Percentiles rank a stretch among this genome's conserved stretches.
Evolutionary conservation across 116 monocot genomes (phyloP).

Genomic region (Zostera marina): DNA sequence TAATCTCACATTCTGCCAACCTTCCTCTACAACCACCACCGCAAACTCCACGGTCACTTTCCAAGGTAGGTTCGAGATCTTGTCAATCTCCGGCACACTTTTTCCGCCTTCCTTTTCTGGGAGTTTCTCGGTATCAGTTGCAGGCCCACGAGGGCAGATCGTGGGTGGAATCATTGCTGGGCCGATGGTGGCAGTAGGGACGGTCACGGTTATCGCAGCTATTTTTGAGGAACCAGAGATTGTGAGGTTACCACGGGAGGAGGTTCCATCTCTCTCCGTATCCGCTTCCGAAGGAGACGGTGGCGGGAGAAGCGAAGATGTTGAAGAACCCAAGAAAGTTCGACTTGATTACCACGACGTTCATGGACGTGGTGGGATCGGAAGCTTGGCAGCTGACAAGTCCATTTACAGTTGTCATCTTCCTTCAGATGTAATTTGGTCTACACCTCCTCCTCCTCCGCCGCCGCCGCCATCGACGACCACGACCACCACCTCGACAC

Average conservation of each 20-base stretch:
- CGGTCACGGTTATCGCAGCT: constrained; percentile 24
- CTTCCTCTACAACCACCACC: constrained; percentile 9
- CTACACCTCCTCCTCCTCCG: background rate
- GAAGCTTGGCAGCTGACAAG: background rate
- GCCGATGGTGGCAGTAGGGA: constrained; percentile 24
- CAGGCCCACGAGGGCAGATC: constrained; percentile 36
- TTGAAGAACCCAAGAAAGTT: background rate
- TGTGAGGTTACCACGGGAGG: constrained; percentile 19
- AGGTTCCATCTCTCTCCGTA: constrained; percentile 10
- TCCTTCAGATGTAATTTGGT: constrained; percentile 20
- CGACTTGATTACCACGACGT: background rate
- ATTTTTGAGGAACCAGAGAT: constrained; percentile 14
- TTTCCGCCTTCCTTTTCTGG: constrained; percentile 13
- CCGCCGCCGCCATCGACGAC: too few relatives aligned
- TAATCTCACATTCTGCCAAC: constrained; percentile 16
- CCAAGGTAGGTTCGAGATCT: constrained; percentile 26
- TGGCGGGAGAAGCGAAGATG: background rate
- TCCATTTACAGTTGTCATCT: constrained; percentile 7
- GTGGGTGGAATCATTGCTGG: constrained; percentile 29
- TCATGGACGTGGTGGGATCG: background rate
- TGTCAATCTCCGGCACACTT: constrained; percentile 18
- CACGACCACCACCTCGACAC: too few relatives aligned
- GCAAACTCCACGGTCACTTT: constrained; percentile 9
- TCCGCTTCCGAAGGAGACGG: background rate
- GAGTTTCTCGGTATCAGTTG: constrained; percentile 16